Evolutionary conservation across 2,329 filamentous ascomycete species (phyloP).

Genomic region (Chrysoporthe puriensis): DNA sequence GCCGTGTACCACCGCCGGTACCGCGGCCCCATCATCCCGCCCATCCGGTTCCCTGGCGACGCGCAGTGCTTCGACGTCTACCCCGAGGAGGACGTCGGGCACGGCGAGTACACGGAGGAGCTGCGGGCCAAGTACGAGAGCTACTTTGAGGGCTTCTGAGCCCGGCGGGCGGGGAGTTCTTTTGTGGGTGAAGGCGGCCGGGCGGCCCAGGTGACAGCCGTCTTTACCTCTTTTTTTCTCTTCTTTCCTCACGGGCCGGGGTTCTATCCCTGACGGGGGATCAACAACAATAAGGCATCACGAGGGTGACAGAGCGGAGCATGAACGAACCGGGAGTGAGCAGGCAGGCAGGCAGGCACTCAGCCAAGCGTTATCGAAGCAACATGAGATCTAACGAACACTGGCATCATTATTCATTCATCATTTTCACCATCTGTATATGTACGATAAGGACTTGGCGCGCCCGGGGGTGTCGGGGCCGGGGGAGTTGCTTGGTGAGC

Average conservation of each 20-base stretch:
- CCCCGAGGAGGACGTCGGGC: conserved; percentile 71
- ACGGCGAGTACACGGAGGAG: conserved; percentile 70
- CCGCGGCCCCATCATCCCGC: conserved; percentile 75
- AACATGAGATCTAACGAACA: not conserved
- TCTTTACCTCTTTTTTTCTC: not conserved
- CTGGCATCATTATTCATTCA: too few species aligned
- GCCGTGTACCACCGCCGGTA: conserved; percentile 67
- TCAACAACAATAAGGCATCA: too few species aligned
- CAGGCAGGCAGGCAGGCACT: too few species aligned
- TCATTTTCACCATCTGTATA: too few species aligned
- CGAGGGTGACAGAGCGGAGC: too few species aligned
- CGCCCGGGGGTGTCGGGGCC: too few species aligned
- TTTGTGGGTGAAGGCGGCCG: too few species aligned
- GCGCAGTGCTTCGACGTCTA: conserved; percentile 83
- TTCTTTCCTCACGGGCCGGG: too few species aligned
- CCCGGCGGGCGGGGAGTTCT: not conserved
- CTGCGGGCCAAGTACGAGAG: conserved; percentile 70
- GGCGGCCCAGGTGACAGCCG: not conserved
- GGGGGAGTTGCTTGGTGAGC: too few species aligned
- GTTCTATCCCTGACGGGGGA: too few species aligned
- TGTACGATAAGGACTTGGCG: too few species aligned
- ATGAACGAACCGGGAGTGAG: too few species aligned
- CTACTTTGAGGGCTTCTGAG: conserved; percentile 72
- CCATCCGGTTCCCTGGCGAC: conserved; percentile 72
- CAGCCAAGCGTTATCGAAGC: not conserved